Percentiles rank a stretch among this genome's conserved stretches.
Conservation (phyloP, 345 rosid species). For the Diplotaxis tenuifolia region DNA sequence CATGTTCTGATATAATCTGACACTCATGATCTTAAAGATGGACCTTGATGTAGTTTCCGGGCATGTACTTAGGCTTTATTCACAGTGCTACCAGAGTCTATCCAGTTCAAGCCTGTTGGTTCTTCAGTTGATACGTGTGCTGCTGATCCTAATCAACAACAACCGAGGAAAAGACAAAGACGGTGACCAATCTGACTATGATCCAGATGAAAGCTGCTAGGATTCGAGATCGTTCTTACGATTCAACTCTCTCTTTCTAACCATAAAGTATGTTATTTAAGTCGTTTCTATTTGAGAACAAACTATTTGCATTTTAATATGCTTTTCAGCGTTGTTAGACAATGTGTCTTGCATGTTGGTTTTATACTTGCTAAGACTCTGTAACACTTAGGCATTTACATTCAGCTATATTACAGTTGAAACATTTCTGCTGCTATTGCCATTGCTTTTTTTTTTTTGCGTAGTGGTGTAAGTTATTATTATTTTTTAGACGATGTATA, state of each 20-base stretch:
- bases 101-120: background rate
- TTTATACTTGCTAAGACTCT: background rate
- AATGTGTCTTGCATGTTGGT: background rate
- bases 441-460: background rate
- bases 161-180: background rate
- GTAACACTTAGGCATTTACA: background rate
- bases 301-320: background rate
- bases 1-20: background rate
- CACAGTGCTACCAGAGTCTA: background rate
- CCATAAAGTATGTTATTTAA: background rate
- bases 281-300: background rate
- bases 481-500: background rate
- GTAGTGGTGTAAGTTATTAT: background rate
- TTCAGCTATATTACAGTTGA: background rate
- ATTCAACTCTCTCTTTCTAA: background rate
- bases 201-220: background rate
- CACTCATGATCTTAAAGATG: background rate
- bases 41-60: background rate
- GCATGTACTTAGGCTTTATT: background rate
- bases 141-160: background rate
- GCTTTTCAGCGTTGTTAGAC: background rate
- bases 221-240: background rate
- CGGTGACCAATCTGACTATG: background rate
- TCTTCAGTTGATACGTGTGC: background rate
- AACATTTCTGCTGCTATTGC: background rate